Evolutionary conservation across 208 protist genomes (phyloP).

Genomic region (Herpetomonas muscarum): DNA sequence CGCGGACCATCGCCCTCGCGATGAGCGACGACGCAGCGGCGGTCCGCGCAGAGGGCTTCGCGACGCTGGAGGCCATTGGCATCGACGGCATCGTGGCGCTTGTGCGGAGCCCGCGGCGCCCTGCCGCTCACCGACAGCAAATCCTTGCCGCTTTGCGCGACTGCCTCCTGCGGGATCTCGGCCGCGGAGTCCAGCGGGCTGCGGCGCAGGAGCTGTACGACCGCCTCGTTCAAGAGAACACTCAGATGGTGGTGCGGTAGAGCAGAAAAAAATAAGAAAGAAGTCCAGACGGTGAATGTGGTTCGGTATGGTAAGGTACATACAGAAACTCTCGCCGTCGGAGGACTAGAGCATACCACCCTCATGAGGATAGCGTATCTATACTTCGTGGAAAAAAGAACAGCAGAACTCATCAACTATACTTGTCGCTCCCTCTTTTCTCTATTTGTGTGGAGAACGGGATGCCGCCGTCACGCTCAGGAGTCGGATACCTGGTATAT

Average conservation of each 20-base stretch:
- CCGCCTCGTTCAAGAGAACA: neutral
- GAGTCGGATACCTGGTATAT: no score
- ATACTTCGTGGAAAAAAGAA: no score
- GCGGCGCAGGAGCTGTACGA: constrained; percentile 41
- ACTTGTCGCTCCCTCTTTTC: no score
- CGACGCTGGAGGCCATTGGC: constrained; percentile 41
- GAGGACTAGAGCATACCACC: no score
- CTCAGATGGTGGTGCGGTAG: neutral
- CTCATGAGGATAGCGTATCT: no score
- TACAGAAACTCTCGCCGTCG: no score
- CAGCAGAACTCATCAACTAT: no score
- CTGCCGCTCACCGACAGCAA: constrained; percentile 37
- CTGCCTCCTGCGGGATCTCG: constrained; percentile 49
- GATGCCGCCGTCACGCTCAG: no score
- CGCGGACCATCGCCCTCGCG: constrained; percentile 51
- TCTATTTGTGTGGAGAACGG: no score
- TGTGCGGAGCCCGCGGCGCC: constrained; percentile 23
- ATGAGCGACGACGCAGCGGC: constrained; percentile 50
- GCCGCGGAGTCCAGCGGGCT: constrained; percentile 17
- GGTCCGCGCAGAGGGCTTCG: constrained; percentile 54
- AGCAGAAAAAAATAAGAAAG: neutral
- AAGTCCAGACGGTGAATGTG: neutral
- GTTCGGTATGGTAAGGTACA: no score
- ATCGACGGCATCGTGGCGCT: constrained; percentile 27
- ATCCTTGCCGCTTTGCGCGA: constrained; percentile 51